Evolutionary conservation across 2,329 filamentous ascomycete species (phyloP), one percentile per base, ranked within the genome.

Genomic region (Microdochium paspali): DNA sequence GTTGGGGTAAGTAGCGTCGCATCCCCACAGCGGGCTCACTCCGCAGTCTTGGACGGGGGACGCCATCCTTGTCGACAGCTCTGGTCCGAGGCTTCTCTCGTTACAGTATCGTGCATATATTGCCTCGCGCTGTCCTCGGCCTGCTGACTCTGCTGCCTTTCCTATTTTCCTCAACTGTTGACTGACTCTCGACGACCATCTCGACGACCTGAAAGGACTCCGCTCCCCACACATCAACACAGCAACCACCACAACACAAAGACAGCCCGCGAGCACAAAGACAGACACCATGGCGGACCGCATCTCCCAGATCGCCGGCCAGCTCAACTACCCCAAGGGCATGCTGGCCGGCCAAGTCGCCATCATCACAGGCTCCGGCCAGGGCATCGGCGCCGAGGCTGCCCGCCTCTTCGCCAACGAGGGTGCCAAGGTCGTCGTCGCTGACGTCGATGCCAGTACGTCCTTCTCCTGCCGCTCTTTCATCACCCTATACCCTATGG

Each of bases 361-460:
- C 59, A 94, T 95, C 64, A 85, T 95, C 63, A 95, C 90, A 2
- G 88, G 89, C 42, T 82, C 83, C 18, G 88, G 87, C 9, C 88
- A 94, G 64, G 90, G 90, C 50, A 95, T 95, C 62, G 90, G 89
- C 23, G 90, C 88, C 24, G 90, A 95, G 68, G 76, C 84, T 26
- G 89, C 89, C 7, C 76, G 82, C 10, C 69, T 94, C 3, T 94
- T 95, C 59, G 88, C 87, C 12, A 91, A 90, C 50, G 88, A 95
- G 66, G 90, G 90, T 23, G 88, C 89, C 15, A 89, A 84, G 62
- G 88, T 95, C 1, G 72, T 95, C 10, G 73, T 95, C 43, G 84
- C 87, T 23, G 90, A 95, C 67, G 88, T 95, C 51, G 90, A 95
- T 66, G 78, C 66, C 30, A 69, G 84, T 87, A 61, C 50, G 74